phyloP scores from a whole-genome alignment of 768 basidiomycete genomes.

The Chalciporus pseudorubinellus region DNA sequence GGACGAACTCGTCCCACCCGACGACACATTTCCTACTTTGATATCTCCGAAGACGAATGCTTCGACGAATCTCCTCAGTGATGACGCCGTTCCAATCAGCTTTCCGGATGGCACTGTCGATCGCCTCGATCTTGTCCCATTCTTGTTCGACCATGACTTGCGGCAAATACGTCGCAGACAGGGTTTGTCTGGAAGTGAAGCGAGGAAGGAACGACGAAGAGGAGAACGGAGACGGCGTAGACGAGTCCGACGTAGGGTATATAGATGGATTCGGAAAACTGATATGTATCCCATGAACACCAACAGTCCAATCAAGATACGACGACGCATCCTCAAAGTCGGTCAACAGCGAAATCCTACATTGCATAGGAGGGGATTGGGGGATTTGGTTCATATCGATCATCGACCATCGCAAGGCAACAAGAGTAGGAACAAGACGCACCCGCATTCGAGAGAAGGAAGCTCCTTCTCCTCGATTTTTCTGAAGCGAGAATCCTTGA shows the following conservation, averaged over 20 bases:
- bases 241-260: conserved; percentile 42
- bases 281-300: conserved; percentile 89
- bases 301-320: conserved; percentile 93
- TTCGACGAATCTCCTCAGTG: conserved; percentile 77
- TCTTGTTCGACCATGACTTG: conserved; percentile 91
- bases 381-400: not conserved
- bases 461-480: conserved; percentile 78
- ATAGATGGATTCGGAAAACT: conserved; percentile 78
- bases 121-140: conserved; percentile 87
- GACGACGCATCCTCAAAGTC: conserved; percentile 82
- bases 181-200: conserved; percentile 52
- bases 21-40: conserved; percentile 71
- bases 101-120: conserved; percentile 91
- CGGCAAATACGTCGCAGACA: conserved; percentile 90
- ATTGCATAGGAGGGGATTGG: not conserved
- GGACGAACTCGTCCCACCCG: conserved; percentile 72
- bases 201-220: conserved; percentile 60
- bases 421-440: conserved; percentile 31
- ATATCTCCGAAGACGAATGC: conserved; percentile 75
- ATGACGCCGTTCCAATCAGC: conserved; percentile 85
- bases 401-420: not conserved
- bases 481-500: conserved; percentile 83
- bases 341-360: conserved; percentile 88
- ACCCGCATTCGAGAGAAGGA: conserved; percentile 83
- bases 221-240: conserved; percentile 69